These are phyloP conservation scores for Eucalyptus erythrocorys DNA, from an alignment of 345 rosid species.

Conservation along the genomic window DNA sequence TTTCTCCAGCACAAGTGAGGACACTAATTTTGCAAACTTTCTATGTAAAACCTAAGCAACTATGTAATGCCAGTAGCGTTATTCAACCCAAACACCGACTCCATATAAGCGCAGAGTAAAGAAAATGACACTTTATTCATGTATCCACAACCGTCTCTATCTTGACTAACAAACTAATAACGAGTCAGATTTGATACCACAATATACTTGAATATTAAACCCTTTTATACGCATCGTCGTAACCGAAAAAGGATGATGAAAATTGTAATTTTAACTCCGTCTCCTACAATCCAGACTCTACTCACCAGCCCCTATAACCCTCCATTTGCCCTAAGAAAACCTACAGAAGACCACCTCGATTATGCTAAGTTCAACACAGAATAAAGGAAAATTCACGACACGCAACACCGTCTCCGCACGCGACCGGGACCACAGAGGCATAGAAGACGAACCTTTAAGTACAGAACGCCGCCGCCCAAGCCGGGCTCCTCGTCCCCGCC, in stretches of 20 bases:
- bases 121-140: not conserved
- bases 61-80: not conserved
- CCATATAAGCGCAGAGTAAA: not conserved
- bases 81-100: not conserved
- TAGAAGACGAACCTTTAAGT: slow-evolving; percentile 42
- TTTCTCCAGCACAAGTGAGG: not conserved
- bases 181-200: not conserved
- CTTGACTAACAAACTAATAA: not conserved
- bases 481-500: slow-evolving; percentile 9
- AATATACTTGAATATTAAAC: not conserved
- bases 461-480: slow-evolving; percentile 79
- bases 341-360: not conserved
- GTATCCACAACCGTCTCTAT: not conserved
- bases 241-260: not conserved
- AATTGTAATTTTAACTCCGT: not conserved
- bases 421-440: not conserved
- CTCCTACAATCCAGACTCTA: not conserved
- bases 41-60: not conserved
- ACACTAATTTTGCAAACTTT: not conserved
- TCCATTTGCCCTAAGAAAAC: not conserved
- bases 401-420: not conserved
- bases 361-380: not conserved
- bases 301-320: not conserved
- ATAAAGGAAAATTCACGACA: not conserved
- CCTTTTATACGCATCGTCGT: not conserved